Evolutionary conservation across 208 protist genomes (phyloP), one percentile per base, ranked within the genome.

Genomic region (Leishmania aethiopica): DNA sequence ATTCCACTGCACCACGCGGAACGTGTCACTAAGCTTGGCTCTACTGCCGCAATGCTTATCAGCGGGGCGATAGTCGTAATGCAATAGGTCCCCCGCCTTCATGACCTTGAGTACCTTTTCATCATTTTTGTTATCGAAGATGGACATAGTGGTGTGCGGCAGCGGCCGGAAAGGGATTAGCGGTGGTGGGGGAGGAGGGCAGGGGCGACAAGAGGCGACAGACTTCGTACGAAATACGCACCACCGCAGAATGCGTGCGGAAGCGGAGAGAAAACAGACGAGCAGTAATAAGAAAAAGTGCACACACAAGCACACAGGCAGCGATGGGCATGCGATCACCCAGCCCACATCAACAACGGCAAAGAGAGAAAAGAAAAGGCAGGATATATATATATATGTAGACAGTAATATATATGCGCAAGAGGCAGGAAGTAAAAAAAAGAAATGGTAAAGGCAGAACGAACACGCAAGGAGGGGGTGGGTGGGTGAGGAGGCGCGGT

Each of bases 1-100:
- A 85, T 96, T 97, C 92, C 95, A 97, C 79, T 96, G 89, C 59
- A 94, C 85, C 19, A 96, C 76, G 25, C 86, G 79, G 35, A 96
- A 82, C 25, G 83, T 87, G n/a, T 90, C 87, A 19, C 84, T 53
- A 32, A 95, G 80, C 77, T 90, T 89, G 11, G 80, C 75, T 3
- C 35, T 17, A 37, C 37, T 7, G 40, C 37, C 51, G 25, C 37
- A 55, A n/a, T 40, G 75, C 35, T 62, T 57, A 60, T 47, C 22
- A 2, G 35, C 57, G 1, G 77, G 75, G 22, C 93, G 86, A 84
- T 90, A 95, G 83, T 95, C 94, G 77, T 95, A 97, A 59, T 92
- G 78, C n/a, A 97, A 85, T 3, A 95, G 15, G 40, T 90, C 86
- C 0, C 90, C 86, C 0, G 88, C 82, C 42, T 89, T 80, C 37